phyloP scores from a whole-genome alignment of 1,139 yeast genomes.

The Lodderomyces beijingensis region DNA sequence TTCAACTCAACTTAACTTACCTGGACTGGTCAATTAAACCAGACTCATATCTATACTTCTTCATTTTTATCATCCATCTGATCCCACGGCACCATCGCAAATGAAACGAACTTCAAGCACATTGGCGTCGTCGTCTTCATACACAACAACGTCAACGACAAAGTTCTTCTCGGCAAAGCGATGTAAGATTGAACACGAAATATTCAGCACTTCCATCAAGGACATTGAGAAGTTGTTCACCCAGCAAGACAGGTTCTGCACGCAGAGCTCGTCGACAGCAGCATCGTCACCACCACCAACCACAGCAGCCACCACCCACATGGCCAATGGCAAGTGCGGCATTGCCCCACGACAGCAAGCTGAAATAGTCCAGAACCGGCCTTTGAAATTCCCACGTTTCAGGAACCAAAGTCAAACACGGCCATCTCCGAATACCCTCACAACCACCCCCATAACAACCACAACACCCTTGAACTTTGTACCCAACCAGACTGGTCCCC shows the following conservation, averaged over 20 bases:
- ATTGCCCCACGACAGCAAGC: constrained; percentile 2
- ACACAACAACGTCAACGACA: constrained; percentile 3
- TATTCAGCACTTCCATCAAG: constrained; percentile 25
- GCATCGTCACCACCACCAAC: constrained; percentile 4
- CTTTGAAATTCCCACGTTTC: not conserved
- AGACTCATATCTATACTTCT: no score
- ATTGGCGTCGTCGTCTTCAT: not conserved
- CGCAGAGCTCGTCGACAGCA: constrained; percentile 1
- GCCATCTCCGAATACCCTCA: not conserved
- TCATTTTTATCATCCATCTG: no score
- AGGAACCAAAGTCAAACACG: not conserved
- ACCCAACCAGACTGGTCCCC: not conserved
- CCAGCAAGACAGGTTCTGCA: constrained; percentile 4
- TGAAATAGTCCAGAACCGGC: not conserved
- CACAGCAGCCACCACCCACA: not conserved
- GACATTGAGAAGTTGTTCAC: constrained; percentile 27
- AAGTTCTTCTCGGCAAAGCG: constrained; percentile 16
- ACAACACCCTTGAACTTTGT: no score
- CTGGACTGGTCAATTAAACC: no score
- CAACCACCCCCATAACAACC: no score
- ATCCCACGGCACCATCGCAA: no score
- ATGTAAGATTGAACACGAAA: constrained; percentile 23
- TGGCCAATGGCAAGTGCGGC: not conserved
- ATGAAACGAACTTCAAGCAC: constrained; percentile 3
- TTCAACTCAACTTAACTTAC: no score